phyloP scores from a whole-genome alignment of 1,284 basidiomycete species.

The Cerrena zonata region DNA sequence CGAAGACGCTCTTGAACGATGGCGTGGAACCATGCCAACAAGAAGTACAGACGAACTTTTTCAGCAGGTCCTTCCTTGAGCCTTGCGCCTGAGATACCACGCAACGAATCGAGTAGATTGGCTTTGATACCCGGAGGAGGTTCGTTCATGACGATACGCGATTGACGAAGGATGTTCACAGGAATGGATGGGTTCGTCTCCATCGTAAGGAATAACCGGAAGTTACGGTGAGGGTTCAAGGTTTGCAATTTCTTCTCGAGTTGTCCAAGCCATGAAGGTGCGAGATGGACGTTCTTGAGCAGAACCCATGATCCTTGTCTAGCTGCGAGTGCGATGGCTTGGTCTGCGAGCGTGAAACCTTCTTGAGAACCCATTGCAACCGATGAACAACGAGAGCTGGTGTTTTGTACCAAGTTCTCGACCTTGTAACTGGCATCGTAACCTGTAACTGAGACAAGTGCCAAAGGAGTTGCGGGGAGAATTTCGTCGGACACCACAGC shows the following conservation, averaged over 20 bases:
- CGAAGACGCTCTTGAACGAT: constrained; percentile 92
- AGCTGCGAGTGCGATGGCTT: constrained; percentile 85
- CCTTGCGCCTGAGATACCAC: constrained; percentile 66
- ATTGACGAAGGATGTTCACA: constrained; percentile 91
- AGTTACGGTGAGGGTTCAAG: constrained; percentile 79
- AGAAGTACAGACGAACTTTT: constrained; percentile 85
- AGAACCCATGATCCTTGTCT: constrained; percentile 91
- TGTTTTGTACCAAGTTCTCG: constrained; percentile 79
- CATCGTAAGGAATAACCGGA: constrained; percentile 95
- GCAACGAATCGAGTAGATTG: constrained; percentile 87
- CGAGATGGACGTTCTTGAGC: constrained; percentile 92
- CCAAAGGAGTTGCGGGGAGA: constrained; percentile 76
- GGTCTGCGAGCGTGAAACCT: constrained; percentile 90
- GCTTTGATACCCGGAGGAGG: constrained; percentile 93
- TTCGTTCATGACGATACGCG: constrained; percentile 94
- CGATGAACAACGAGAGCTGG: constrained; percentile 70
- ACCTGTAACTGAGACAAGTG: constrained; percentile 88
- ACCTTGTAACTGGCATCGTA: constrained; percentile 95
- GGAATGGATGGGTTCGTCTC: constrained; percentile 90
- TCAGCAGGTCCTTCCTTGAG: constrained; percentile 81
- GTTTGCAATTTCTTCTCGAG: constrained; percentile 95
- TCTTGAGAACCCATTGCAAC: constrained; percentile 99
- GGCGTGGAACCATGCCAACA: constrained; percentile 98
- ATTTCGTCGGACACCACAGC: constrained; percentile 77
- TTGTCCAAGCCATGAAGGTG: constrained; percentile 89